phyloP scores from a whole-genome alignment of 768 basidiomycete species.

The Rhodotorula paludigena region DNA sequence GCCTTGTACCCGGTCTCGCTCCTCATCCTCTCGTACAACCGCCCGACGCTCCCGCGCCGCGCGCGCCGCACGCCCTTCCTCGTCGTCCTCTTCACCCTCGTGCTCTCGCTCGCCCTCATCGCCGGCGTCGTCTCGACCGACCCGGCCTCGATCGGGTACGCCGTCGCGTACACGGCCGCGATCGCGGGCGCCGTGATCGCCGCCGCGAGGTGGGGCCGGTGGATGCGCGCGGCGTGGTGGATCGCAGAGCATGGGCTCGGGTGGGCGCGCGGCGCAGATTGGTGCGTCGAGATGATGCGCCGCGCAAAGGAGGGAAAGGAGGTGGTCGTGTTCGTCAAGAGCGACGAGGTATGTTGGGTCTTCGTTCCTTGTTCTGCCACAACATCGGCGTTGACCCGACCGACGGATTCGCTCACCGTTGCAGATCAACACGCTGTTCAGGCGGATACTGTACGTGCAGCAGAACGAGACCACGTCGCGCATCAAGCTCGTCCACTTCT shows the following conservation, averaged over 20 bases:
- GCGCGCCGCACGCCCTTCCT: conserved; percentile 8
- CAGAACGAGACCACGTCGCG: conserved; percentile 66
- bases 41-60: conserved; percentile 6
- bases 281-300: conserved; percentile 53
- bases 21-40: conserved; percentile 8
- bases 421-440: conserved; percentile 63
- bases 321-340: conserved; percentile 60
- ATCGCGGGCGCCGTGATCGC: conserved; percentile 54
- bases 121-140: conserved; percentile 11
- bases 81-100: conserved; percentile 8
- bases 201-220: conserved; percentile 56
- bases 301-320: conserved; percentile 54
- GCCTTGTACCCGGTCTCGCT: conserved; percentile 22
- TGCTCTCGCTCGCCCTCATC: conserved; percentile 14
- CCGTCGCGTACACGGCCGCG: conserved; percentile 59
- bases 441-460: conserved; percentile 62
- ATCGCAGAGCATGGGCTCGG: conserved; percentile 56
- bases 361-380: not conserved
- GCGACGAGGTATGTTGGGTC: conserved; percentile 65
- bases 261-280: conserved; percentile 52
- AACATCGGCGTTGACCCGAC: not conserved
- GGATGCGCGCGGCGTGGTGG: conserved; percentile 60
- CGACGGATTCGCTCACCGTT: not conserved
- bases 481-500: conserved; percentile 66
- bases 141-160: conserved; percentile 50